Conservation (phyloP, 1,284 basidiomycete species). For the Hypsizygus ulmarius region DNA sequence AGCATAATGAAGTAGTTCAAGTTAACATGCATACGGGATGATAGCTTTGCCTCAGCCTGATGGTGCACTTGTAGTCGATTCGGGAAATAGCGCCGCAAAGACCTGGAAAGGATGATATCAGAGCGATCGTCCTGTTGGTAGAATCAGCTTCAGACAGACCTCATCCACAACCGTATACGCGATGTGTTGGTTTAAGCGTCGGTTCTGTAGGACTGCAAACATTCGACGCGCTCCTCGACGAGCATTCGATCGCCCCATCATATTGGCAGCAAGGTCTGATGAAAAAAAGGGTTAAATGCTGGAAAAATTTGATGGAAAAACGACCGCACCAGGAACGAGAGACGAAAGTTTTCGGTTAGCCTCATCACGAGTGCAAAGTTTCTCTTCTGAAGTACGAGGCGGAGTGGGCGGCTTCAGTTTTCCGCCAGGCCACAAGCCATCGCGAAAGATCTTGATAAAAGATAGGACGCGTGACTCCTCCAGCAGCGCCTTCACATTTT, state of each 20-base stretch:
- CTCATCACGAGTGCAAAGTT: constrained; percentile 74
- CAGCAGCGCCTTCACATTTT: constrained; percentile 62
- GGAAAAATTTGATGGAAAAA: neutral
- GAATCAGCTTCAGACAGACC: constrained; percentile 42
- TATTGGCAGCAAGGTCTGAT: constrained; percentile 88
- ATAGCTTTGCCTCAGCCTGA: constrained; percentile 5
- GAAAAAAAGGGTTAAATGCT: constrained; percentile 2
- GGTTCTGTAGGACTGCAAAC: constrained; percentile 91
- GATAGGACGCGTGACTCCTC: constrained; percentile 69
- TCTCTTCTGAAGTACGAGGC: constrained; percentile 80
- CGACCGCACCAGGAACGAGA: constrained; percentile 76
- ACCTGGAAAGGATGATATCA: constrained; percentile 38
- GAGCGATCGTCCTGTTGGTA: neutral
- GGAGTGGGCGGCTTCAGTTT: constrained; percentile 57
- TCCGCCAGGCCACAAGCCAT: constrained; percentile 83
- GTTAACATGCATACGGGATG: neutral
- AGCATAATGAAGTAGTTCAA: constrained; percentile 5
- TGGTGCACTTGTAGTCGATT: constrained; percentile 27
- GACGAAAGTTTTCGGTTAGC: constrained; percentile 87
- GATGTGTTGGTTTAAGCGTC: constrained; percentile 89
- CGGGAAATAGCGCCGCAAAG: constrained; percentile 62
- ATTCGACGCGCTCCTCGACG: constrained; percentile 86
- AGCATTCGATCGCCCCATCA: constrained; percentile 94
- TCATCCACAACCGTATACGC: constrained; percentile 86
- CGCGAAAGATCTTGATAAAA: constrained; percentile 65